These are phyloP conservation scores for Cyberlindnera amylophila DNA, from an alignment of 805 yeast genomes.

Conservation along the genomic window DNA sequence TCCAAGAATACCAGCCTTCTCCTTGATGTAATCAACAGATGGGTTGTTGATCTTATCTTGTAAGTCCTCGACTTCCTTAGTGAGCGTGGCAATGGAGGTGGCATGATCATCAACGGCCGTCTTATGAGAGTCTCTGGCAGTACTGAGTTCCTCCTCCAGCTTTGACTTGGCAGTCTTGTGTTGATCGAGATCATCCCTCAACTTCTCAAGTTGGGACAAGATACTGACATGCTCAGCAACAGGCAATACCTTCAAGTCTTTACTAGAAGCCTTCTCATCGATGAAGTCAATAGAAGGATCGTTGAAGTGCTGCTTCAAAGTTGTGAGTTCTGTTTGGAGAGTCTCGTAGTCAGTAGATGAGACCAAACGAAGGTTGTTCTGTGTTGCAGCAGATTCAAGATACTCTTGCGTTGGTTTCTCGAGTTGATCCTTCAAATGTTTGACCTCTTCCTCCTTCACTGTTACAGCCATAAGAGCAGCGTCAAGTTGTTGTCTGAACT, in stretches of 20 bases:
- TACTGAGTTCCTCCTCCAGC: not conserved
- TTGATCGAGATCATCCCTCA: not conserved
- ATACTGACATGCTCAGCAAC: slow-evolving; percentile 2
- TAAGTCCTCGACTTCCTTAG: slow-evolving; percentile 7
- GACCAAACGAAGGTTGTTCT: slow-evolving; percentile 22
- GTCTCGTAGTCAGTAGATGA: slow-evolving; percentile 14
- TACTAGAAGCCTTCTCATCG: slow-evolving; percentile 13
- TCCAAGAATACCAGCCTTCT: slow-evolving; percentile 28
- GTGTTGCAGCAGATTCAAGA: slow-evolving; percentile 28
- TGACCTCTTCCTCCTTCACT: slow-evolving; percentile 1
- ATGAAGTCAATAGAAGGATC: slow-evolving; percentile 19
- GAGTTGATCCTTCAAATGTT: slow-evolving; percentile 10
- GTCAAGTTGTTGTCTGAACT: slow-evolving; percentile 20
- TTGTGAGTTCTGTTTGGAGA: slow-evolving; percentile 5
- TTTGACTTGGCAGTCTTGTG: not conserved
- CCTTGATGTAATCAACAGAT: slow-evolving; percentile 27
- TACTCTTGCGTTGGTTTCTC: slow-evolving; percentile 31
- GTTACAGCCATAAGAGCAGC: slow-evolving; percentile 9
- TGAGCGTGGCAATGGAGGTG: not conserved
- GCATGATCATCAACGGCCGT: not conserved
- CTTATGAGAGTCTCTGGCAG: not conserved
- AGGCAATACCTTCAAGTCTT: slow-evolving; percentile 15
- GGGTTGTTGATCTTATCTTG: slow-evolving; percentile 27
- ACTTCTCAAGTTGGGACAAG: not conserved
- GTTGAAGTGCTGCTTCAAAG: slow-evolving; percentile 11